Evolutionary conservation across 208 protist genomes (phyloP).

Genomic region (Leishmania major): DNA sequence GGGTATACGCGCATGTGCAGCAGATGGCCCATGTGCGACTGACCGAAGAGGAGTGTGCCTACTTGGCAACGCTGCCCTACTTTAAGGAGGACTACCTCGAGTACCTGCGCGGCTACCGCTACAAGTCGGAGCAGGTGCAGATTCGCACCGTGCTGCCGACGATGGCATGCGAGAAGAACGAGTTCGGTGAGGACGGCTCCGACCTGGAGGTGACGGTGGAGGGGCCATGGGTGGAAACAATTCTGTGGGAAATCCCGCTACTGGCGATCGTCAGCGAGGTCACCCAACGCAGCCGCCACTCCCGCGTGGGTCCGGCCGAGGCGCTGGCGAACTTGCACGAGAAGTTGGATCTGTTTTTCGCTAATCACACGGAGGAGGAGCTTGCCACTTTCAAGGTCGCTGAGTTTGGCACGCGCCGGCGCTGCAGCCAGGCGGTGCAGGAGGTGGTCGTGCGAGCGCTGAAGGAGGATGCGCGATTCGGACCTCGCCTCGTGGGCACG

Average conservation of each 20-base stretch:
- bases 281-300: constrained; percentile 57
- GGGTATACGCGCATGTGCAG: constrained; percentile 57
- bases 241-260: constrained; percentile 89
- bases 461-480: constrained; percentile 57
- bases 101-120: constrained; percentile 81
- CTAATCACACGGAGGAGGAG: constrained; percentile 40
- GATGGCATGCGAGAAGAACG: constrained; percentile 23
- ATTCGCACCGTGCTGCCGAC: constrained; percentile 47
- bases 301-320: constrained; percentile 43
- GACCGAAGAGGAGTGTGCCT: constrained; percentile 69
- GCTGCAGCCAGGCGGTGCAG: constrained; percentile 82
- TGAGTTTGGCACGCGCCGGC: constrained; percentile 88
- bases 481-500: constrained; percentile 62
- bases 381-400: constrained; percentile 58
- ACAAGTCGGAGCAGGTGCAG: constrained; percentile 76
- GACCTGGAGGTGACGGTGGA: constrained; percentile 67
- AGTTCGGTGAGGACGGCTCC: constrained; percentile 45
- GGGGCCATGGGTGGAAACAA: constrained; percentile 87
- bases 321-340: constrained; percentile 52
- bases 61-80: constrained; percentile 67
- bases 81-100: constrained; percentile 81
- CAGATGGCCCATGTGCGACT: constrained; percentile 54
- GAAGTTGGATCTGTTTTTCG: constrained; percentile 73
- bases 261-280: constrained; percentile 85
- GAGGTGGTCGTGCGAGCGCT: constrained; percentile 69